Evolutionary conservation across 2,329 filamentous ascomycete genomes (phyloP).

Genomic region (Fusarium sacchari): DNA sequence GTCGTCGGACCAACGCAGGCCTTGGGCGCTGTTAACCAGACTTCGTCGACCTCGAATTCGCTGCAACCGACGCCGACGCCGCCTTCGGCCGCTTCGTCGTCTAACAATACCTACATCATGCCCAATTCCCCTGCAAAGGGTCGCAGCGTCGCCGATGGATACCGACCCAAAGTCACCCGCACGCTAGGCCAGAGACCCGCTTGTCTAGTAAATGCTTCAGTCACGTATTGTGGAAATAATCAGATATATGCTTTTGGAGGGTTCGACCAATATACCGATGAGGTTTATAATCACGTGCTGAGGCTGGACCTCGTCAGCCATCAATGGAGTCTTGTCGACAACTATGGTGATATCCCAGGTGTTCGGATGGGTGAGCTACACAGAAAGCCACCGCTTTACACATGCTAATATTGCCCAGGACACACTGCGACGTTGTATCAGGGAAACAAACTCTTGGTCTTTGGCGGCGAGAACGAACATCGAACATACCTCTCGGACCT

Average conservation of each 20-base stretch:
- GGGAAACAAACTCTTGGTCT: slow-evolving; percentile 94
- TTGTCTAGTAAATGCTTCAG: slow-evolving; percentile 96
- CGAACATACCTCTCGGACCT: slow-evolving; percentile 94
- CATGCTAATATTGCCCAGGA: slow-evolving; percentile 59
- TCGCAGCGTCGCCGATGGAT: slow-evolving; percentile 73
- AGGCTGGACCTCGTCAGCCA: slow-evolving; percentile 86
- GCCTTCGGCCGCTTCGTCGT: slow-evolving; percentile 52
- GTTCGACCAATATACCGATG: slow-evolving; percentile 98
- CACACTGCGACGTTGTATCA: slow-evolving; percentile 96
- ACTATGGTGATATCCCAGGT: slow-evolving; percentile 97
- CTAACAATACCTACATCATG: slow-evolving; percentile 91
- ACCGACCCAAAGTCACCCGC: slow-evolving; percentile 84
- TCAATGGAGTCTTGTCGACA: slow-evolving; percentile 96
- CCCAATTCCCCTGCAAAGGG: slow-evolving; percentile 81
- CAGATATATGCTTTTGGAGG: slow-evolving; percentile 98
- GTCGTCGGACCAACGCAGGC: slow-evolving; percentile 42
- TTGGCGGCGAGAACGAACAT: slow-evolving; percentile 98
- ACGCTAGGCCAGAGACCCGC: slow-evolving; percentile 85
- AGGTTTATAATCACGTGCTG: slow-evolving; percentile 98
- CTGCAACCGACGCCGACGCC: slow-evolving; percentile 40
- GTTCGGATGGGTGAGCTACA: slow-evolving; percentile 87
- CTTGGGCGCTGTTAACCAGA: slow-evolving; percentile 39
- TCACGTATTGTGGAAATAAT: slow-evolving; percentile 98
- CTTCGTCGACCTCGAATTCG: slow-evolving; percentile 42
- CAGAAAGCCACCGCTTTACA: neutral